These are phyloP conservation scores for Skeletonema marinoi DNA, from an alignment of 108 stramenopile species.

Conservation along the genomic window DNA sequence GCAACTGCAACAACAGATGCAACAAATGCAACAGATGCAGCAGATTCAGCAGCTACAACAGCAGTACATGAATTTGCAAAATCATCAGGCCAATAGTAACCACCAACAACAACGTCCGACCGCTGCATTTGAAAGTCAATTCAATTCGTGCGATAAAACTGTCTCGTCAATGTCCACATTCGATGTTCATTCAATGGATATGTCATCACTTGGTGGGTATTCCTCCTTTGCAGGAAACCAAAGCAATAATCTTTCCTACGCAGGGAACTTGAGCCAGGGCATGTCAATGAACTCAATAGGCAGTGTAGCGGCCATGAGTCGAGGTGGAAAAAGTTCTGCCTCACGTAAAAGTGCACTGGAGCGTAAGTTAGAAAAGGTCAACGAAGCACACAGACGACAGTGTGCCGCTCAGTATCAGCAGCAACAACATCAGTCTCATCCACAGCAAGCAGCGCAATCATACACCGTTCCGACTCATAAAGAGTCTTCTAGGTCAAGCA, in stretches of 20 bases:
- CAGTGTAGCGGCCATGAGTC: conserved; percentile 2
- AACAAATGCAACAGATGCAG: conserved; percentile 17
- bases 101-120: conserved; percentile 3
- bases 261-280: conserved; percentile 1
- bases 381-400: conserved; percentile 32
- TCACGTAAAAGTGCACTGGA: conserved; percentile 29
- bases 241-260: background rate
- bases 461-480: background rate
- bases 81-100: conserved; percentile 2
- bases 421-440: conserved; percentile 20
- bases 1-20: no score
- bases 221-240: conserved; percentile 14
- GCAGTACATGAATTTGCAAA: conserved; percentile 8
- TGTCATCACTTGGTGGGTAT: conserved; percentile 41
- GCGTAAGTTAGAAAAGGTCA: conserved; percentile 45
- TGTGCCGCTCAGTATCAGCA: conserved; percentile 8
- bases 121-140: conserved; percentile 21
- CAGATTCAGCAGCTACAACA: conserved; percentile 17
- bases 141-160: conserved; percentile 33
- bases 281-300: conserved; percentile 16
- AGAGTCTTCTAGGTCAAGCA: background rate
- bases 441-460: conserved; percentile 1
- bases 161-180: conserved; percentile 42
- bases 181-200: conserved; percentile 39
- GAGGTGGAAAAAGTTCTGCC: background rate